phyloP scores from a whole-genome alignment of 352 stramenopile genomes.

The Globisporangium cylindrosporum region DNA sequence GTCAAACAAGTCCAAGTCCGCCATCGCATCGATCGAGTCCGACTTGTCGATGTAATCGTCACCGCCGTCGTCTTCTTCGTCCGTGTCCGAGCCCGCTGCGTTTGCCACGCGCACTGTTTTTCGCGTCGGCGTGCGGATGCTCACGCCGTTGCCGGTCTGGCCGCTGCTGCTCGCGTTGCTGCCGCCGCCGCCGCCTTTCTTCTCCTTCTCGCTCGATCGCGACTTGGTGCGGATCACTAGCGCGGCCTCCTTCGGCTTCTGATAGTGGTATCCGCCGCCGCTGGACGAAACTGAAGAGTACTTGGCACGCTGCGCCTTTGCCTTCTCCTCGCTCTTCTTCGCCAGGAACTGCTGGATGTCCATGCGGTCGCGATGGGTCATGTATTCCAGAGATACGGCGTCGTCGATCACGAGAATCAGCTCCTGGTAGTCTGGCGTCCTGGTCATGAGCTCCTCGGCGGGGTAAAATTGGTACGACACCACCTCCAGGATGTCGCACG shows the following conservation, averaged over 20 bases:
- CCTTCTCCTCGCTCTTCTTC: constrained; percentile 62
- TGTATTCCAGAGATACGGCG: constrained; percentile 31
- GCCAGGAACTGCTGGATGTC: constrained; percentile 55
- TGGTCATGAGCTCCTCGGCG: constrained; percentile 22
- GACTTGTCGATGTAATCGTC: constrained; percentile 37
- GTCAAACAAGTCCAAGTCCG: constrained; percentile 14
- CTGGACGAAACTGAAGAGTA: constrained; percentile 33
- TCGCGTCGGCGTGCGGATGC: constrained; percentile 39
- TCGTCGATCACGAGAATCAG: constrained; percentile 67
- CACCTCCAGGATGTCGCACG: constrained; percentile 75
- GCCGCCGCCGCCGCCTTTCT: constrained; percentile 39
- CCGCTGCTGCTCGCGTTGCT: constrained; percentile 43
- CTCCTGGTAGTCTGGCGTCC: constrained; percentile 53
- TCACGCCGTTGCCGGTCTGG: constrained; percentile 38
- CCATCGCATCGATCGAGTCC: constrained; percentile 18
- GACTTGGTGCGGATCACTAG: constrained; percentile 79
- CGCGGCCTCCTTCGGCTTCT: constrained; percentile 75
- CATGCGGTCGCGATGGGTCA: constrained; percentile 44
- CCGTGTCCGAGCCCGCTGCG: constrained; percentile 51
- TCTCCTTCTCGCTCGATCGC: constrained; percentile 49
- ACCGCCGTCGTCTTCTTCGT: constrained; percentile 62
- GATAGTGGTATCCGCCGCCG: constrained; percentile 42
- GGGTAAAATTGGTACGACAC: constrained; percentile 42
- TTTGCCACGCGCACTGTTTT: constrained; percentile 13
- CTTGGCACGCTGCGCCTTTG: constrained; percentile 36